Evolutionary conservation across 805 yeast genomes (phyloP), one percentile per base, ranked within the genome.

Genomic region (Ogataea neopini): DNA sequence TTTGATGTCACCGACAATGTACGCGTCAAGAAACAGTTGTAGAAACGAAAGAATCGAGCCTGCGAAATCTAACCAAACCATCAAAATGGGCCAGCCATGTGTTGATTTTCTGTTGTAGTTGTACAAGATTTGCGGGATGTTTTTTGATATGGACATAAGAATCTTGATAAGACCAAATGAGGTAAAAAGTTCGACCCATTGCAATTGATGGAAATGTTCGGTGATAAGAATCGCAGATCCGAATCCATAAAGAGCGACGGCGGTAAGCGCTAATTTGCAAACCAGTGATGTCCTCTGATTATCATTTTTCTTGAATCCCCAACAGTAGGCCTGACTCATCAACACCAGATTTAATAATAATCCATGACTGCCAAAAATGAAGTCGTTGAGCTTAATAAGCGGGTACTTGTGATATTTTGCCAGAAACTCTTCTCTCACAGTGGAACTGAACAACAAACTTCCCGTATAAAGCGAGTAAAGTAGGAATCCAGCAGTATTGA

Each of bases 31-130:
- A 1, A 57, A 34, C 19, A 68, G 51, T 46, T 67, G 71, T 3
- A 53, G 22, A 22, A 67, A 55, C 1, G 71, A 66, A 5, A 63
- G 41, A 2, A 54, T 15, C 2, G 69, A 64, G 10, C 72, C 72
- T 17, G 36, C 19, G 15, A 59, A 56, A 33, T 68, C 71, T 3
- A 68, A 48, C 61, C 66, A 67, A 14, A 67, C 53, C 67, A 67
- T 64, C 38, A 56, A 40, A 13, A 68, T 60, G 8, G 72, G 72
- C 72, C 72, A 68, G 7, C 71, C 71, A 45, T 66, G 69, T 1
- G 72, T 68, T 1, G 71, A 66, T 43, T 67, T 61, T 36, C 72
- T 53, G 25, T 57, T 53, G 44, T 61, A 64, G 40, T 66, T 68
- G 52, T 68, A 67, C 6, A 59, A 22, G 11, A 63, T 52, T 43